Evolutionary conservation across 345 rosid species (phyloP).

Genomic region (Lepidium africanum): DNA sequence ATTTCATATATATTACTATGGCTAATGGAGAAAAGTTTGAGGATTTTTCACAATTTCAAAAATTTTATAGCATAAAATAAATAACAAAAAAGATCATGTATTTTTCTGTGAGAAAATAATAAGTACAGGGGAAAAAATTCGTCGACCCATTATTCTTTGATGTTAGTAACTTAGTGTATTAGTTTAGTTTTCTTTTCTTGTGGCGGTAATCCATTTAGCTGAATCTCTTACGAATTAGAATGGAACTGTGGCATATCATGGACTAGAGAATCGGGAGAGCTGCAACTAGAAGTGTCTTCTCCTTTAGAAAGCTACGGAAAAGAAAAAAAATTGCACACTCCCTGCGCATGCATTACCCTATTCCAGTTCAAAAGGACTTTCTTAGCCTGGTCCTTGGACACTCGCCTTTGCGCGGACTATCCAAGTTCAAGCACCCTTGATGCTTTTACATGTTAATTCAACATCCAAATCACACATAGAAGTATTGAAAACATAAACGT

Average conservation of each 20-base stretch:
- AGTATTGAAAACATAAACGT: constrained; percentile 12
- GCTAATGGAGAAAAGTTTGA: no score
- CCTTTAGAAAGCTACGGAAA: constrained; percentile 39
- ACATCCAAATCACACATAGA: constrained; percentile 1
- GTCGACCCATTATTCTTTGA: no score
- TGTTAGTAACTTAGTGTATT: neutral
- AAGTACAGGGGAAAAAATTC: no score
- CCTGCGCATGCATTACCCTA: constrained; percentile 99
- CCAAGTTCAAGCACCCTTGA: constrained; percentile 96
- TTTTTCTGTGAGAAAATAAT: no score
- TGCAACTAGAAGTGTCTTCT: constrained; percentile 26
- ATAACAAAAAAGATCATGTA: no score
- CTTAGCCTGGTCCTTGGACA: constrained; percentile 72
- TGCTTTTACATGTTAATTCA: constrained; percentile 71
- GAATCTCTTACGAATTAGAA: neutral
- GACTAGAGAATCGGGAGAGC: constrained; percentile 6
- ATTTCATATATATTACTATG: no score
- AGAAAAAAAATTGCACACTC: constrained; percentile 72
- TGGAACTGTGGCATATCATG: neutral
- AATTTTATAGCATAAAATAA: no score
- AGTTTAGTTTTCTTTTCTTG: neutral
- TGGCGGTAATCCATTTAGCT: neutral
- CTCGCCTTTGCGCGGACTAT: constrained; percentile 17
- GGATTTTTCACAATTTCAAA: no score
- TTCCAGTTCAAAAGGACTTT: constrained; percentile 99